Evolutionary conservation across 768 basidiomycete species (phyloP).

Genomic region (Rhodotorula sphaerocarpa): DNA sequence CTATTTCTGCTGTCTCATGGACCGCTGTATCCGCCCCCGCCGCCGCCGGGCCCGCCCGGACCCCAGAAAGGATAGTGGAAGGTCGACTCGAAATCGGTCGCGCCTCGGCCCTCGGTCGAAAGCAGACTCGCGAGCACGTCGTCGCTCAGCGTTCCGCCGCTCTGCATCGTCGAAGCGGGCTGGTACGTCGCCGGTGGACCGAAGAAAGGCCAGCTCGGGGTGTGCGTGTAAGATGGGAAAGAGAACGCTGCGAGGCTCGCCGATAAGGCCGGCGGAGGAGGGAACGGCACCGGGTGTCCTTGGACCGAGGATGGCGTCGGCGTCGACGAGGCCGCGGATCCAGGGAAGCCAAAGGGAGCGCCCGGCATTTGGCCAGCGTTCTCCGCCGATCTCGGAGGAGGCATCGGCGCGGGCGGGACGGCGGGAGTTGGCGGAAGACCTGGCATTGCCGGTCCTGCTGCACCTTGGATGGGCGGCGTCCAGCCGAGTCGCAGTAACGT

Average conservation of each 20-base stretch:
- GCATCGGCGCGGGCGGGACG: no score
- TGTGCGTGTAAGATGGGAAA: neutral
- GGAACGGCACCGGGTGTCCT: neutral
- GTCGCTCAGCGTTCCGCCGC: neutral
- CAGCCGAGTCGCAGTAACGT: constrained; percentile 9
- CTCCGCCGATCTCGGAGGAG: no score
- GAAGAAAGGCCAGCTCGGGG: neutral
- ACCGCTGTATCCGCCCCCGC: no score
- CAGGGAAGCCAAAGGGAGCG: neutral
- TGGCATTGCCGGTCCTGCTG: neutral
- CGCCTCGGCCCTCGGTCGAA: neutral
- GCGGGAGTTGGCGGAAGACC: no score
- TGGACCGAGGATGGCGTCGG: neutral
- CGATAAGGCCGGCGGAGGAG: neutral
- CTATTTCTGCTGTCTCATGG: no score
- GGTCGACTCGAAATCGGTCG: neutral
- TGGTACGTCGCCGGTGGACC: no score
- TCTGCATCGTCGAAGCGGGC: no score
- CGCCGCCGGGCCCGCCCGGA: no score
- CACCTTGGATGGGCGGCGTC: no score
- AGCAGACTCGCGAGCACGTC: constrained; percentile 16
- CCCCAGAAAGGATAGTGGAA: neutral
- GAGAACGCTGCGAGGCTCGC: neutral
- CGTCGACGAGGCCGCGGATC: neutral
- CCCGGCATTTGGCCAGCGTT: no score